Conservation (phyloP, 495 filamentous ascomycete genomes). For the Aspergillus campestris region DNA sequence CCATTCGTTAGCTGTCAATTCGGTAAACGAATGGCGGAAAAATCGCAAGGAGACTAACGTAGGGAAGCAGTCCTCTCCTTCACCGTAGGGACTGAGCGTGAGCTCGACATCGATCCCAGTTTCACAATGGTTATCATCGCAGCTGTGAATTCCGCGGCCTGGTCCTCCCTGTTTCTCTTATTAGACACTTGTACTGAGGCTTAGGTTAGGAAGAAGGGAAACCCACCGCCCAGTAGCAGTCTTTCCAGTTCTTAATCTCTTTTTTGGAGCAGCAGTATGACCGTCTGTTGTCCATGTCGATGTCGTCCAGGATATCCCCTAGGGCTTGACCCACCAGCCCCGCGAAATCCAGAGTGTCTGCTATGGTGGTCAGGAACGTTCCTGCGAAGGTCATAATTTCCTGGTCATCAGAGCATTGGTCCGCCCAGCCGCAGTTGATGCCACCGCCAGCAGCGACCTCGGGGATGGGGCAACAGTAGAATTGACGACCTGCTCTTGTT, state of each 20-base stretch:
- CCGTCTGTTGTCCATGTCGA: constrained; percentile 1
- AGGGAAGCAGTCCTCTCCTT: constrained; percentile 1
- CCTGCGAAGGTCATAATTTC: constrained; percentile 3
- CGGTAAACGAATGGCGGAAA: no score
- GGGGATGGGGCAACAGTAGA: constrained; percentile 3
- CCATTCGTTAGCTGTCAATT: no score
- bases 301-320: neutral
- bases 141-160: neutral
- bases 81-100: neutral
- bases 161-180: neutral
- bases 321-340: neutral
- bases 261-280: constrained; percentile 1
- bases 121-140: constrained; percentile 4
- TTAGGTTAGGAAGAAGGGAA: neutral
- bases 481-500: neutral
- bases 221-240: constrained; percentile 6
- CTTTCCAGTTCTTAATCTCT: constrained; percentile 3
- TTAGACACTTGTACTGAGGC: neutral
- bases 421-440: constrained; percentile 4
- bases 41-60: no score
- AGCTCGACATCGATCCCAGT: neutral
- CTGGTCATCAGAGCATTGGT: neutral
- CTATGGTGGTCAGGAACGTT: neutral
- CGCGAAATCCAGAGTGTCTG: neutral
- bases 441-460: constrained; percentile 3